phyloP scores from a whole-genome alignment of 192 early-diverging fungal genomes.

The Linnemannia exigua region DNA sequence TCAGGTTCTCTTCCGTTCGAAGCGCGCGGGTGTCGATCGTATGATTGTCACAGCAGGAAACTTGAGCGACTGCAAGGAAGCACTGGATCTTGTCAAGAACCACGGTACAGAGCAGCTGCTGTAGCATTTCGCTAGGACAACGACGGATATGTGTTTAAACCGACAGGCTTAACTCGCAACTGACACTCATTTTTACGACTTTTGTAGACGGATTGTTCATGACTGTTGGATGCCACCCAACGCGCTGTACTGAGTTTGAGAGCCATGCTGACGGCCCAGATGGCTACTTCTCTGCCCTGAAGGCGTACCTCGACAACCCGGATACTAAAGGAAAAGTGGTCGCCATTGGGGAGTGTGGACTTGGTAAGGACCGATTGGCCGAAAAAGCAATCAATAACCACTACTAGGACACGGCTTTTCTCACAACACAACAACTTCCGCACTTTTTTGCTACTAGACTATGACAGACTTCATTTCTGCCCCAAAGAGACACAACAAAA shows the following conservation, averaged over 20 bases:
- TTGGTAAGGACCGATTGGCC: slow-evolving; percentile 58
- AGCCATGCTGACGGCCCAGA: slow-evolving; percentile 67
- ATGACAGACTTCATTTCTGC: slow-evolving; percentile 92
- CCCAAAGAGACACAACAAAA: slow-evolving; percentile 78
- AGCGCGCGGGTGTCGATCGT: slow-evolving; percentile 74
- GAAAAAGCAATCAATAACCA: neutral
- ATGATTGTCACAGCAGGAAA: slow-evolving; percentile 89
- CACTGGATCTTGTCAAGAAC: slow-evolving; percentile 67
- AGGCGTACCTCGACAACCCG: slow-evolving; percentile 58
- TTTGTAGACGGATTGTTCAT: slow-evolving; percentile 67
- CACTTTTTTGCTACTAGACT: slow-evolving; percentile 69
- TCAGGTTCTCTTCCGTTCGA: slow-evolving; percentile 75
- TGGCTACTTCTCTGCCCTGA: slow-evolving; percentile 71
- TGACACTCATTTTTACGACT: neutral
- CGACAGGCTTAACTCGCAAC: neutral
- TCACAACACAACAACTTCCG: neutral
- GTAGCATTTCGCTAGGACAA: neutral
- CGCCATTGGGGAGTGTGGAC: slow-evolving; percentile 95
- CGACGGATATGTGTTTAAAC: neutral
- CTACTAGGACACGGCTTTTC: neutral
- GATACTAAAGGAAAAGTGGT: slow-evolving; percentile 72
- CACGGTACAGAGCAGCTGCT: slow-evolving; percentile 52
- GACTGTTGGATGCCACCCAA: slow-evolving; percentile 91
- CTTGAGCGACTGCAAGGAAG: slow-evolving; percentile 70
- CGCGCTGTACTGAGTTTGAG: slow-evolving; percentile 82